Evolutionary conservation across 2,329 filamentous ascomycete genomes (phyloP), one percentile per base, ranked within the genome.

Genomic region (Cladosporium sphaerospermum): DNA sequence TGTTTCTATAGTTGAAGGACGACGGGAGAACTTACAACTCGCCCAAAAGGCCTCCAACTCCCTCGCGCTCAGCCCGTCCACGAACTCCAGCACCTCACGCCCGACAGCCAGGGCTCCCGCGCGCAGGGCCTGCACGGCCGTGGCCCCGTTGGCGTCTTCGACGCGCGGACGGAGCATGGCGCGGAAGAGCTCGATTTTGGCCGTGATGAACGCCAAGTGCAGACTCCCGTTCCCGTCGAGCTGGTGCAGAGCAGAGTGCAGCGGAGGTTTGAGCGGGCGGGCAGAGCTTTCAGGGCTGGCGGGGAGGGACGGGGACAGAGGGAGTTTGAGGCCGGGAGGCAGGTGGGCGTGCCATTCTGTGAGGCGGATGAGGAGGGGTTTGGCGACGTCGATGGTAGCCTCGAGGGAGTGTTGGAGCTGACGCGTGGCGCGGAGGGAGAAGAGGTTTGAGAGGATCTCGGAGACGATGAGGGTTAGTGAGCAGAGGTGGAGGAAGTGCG

Each of bases 181-280:
- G 2, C 76, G 73, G 59, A 79, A 76, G 2, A 79, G 69, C 40
- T 75, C 73, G 49, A 79, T 76, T 53, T 78, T 77, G 0, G 77
- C 74, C 0, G 75, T 75, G 45, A 76, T 73, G 56, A 79, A 78
- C 1, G 77, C 75, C 2, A 80, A 69, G 47, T 78, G 74, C 8
- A 80, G 64, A 39, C 74, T 77, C 2, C 75, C 71, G 45, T 63
- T 59, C 59, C 70, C 54, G 40, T 77, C 72, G 28, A 79, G 69
- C 19, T 75, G 73, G 9, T 78, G 66, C 47, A 69, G 70, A 43
- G 57, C 41, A 2, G 57, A 55, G 11, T 43, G 45, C 36, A 52
- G 33, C n/a, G 54, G 36, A 8, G 44, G 52, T 48, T 57, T 59
- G 11, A 55, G 56, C 6, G 60, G 59, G 2, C 59, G 59, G 11